Percentiles rank a stretch among this genome's conserved stretches.
Evolutionary conservation across 306 rosid species (phyloP).

Genomic region (Vicia sativa): DNA sequence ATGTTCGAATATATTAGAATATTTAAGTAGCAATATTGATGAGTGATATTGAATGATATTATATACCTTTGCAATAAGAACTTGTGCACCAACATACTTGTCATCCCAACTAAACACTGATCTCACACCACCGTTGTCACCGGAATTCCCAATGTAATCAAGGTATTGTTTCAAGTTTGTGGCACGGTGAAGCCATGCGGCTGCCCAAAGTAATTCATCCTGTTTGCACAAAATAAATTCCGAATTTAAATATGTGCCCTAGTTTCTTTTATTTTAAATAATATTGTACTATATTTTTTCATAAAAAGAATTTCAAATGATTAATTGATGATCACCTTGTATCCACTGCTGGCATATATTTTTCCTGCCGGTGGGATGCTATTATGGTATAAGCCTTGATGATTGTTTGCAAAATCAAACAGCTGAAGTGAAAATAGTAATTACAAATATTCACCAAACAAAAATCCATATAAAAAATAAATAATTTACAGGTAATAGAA

Average conservation of each 20-base stretch:
- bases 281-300: no score
- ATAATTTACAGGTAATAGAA: not conserved
- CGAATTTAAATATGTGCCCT: not conserved
- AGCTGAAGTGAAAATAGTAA: slow-evolving; percentile 35
- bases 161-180: slow-evolving; percentile 38
- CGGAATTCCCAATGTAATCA: slow-evolving; percentile 35
- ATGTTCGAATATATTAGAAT: not conserved
- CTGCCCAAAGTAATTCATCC: slow-evolving; percentile 73
- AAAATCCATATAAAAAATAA: not conserved
- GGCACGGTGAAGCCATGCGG: slow-evolving; percentile 70
- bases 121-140: slow-evolving; percentile 46
- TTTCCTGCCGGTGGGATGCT: slow-evolving; percentile 42
- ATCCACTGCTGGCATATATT: slow-evolving; percentile 64
- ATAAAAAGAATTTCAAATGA: not conserved
- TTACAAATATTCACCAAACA: not conserved
- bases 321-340: slow-evolving; percentile 41
- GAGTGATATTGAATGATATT: not conserved
- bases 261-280: not conserved
- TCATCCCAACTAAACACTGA: slow-evolving; percentile 66
- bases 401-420: slow-evolving; percentile 50
- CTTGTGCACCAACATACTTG: slow-evolving; percentile 57
- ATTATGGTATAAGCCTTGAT: slow-evolving; percentile 46
- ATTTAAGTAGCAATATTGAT: not conserved
- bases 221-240: slow-evolving; percentile 16
- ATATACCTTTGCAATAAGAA: slow-evolving; percentile 56